Evolutionary conservation across 2,329 filamentous ascomycete genomes (phyloP).

Genomic region (Ophiostoma novo-ulmi): DNA sequence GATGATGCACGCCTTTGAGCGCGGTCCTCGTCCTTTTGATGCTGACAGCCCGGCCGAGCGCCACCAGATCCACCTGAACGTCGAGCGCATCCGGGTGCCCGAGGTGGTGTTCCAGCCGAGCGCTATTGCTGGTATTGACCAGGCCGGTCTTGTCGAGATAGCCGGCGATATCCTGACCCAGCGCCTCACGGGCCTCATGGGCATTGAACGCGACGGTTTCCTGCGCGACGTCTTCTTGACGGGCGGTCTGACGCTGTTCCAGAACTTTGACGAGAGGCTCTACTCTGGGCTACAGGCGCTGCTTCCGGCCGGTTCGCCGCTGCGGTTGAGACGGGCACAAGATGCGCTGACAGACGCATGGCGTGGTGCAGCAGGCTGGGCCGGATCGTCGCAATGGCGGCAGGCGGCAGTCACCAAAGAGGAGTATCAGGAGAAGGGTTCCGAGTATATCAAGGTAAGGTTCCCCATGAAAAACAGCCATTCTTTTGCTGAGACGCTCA

Average conservation of each 20-base stretch:
- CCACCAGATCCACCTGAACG: constrained; percentile 89
- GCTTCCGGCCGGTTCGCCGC: constrained; percentile 61
- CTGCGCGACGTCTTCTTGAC: constrained; percentile 87
- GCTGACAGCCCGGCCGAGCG: constrained; percentile 70
- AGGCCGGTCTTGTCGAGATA: constrained; percentile 89
- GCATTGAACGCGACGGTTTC: constrained; percentile 58
- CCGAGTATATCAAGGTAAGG: constrained; percentile 82
- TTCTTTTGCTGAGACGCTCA: neutral
- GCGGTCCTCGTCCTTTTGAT: constrained; percentile 83
- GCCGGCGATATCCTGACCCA: constrained; percentile 83
- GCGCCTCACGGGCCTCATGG: constrained; percentile 56
- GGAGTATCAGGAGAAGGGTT: constrained; percentile 87
- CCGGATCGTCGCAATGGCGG: constrained; percentile 55
- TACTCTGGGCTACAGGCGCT: constrained; percentile 65
- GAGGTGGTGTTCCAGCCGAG: constrained; percentile 87
- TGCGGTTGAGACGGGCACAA: constrained; percentile 67
- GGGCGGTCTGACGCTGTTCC: constrained; percentile 84
- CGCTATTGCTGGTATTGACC: constrained; percentile 81
- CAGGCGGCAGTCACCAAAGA: constrained; percentile 65
- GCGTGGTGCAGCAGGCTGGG: constrained; percentile 88
- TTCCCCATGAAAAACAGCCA: neutral
- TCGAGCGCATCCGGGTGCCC: constrained; percentile 89
- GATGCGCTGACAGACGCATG: constrained; percentile 84
- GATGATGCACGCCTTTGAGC: constrained; percentile 81
- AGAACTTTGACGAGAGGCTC: constrained; percentile 79